phyloP scores from a whole-genome alignment of 345 rosid genomes.

The Eucalyptus victrix region DNA sequence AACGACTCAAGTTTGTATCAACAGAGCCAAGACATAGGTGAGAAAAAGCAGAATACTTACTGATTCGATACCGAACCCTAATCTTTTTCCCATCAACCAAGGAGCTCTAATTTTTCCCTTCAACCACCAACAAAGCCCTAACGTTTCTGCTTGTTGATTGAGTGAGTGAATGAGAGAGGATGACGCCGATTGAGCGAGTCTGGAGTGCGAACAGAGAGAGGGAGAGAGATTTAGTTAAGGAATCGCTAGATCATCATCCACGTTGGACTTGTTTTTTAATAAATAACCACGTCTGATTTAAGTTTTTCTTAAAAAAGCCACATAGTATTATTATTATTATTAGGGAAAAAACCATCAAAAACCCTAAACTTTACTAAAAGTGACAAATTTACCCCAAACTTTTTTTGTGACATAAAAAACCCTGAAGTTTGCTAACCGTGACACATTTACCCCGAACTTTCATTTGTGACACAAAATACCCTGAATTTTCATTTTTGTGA shows the following conservation, averaged over 20 bases:
- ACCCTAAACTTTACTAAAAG: no score
- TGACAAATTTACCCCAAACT: no score
- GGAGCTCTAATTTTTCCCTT: background rate
- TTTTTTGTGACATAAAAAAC: no score
- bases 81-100: background rate
- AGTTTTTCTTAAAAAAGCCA: background rate
- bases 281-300: no score
- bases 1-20: background rate
- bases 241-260: background rate
- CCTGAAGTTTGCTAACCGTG: no score
- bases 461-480: no score
- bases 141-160: background rate
- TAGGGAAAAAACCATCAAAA: no score
- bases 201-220: background rate
- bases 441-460: no score
- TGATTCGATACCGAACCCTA: no score
- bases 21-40: background rate
- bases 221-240: background rate
- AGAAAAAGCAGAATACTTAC: background rate
- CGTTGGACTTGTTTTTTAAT: background rate
- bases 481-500: no score
- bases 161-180: constrained; percentile 19
- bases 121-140: background rate
- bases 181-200: no score
- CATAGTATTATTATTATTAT: no score